Evolutionary conservation across 2,329 filamentous ascomycete genomes (phyloP), one percentile per base, ranked within the genome.

Genomic region (Aplosporella prunicola): DNA sequence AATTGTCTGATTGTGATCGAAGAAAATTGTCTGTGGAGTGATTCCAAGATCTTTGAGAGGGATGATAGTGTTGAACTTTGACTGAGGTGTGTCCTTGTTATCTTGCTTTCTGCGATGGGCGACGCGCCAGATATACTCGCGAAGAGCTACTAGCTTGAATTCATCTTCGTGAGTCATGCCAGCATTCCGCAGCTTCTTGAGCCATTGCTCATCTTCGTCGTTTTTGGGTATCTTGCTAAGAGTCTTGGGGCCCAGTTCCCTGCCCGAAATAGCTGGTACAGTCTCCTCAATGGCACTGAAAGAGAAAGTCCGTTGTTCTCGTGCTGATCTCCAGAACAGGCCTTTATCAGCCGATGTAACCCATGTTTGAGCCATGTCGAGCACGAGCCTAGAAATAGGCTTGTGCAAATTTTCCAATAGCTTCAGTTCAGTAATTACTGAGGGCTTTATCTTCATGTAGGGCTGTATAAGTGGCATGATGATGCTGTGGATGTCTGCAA

Each of bases 171-270:
- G 53, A 1, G 71, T 67, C 66, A 98, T 76, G 0, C 91, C 91
- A 27, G 93, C 76, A 45, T 85, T 93, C 34, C 83, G 76, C 32
- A 98, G 63, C 45, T 86, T 82, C 10, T 74, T 69, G n/a, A 98
- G 66, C 88, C 91, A 96, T 47, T 87, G 77, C 44, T 95, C 87
- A 53, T 98, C 91, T 56, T 96, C 89, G 7, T 93, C 87, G 47
- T 88, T 94, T 52, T 78, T 88, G 1, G 73, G 63, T 3, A 82
- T 64, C 47, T 75, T 77, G 45, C 68, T 71, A 18, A 91, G 61
- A 8, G 76, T 67, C 48, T 71, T 73, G 32, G 65, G 56, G 24
- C 69, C 69, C 35, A 71, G 56, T 43, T 80, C 78, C 50, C 67
- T 70, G 31, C 72, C 66, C 30, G 73, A 69, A 43, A 75, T 69